Conservation (phyloP, 441 rosid genomes). For the Populus hybrid region DNA sequence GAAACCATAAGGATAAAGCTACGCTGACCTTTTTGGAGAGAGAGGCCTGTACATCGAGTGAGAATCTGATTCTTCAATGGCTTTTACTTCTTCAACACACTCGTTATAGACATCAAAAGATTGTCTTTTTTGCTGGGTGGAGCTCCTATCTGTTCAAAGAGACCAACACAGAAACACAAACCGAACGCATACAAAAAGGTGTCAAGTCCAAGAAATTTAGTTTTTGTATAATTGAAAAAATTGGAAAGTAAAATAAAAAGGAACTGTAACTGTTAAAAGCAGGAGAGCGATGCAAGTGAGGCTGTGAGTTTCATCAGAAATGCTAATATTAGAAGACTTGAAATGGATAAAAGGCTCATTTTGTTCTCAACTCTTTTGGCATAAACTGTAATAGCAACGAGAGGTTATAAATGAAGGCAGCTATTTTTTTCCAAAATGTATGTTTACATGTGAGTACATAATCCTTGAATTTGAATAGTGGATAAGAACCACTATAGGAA, state of each 20-base stretch:
- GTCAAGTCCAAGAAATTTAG: not conserved
- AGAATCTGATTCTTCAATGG: conserved; percentile 45
- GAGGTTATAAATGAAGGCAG: conserved; percentile 38
- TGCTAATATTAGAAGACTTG: conserved; percentile 41
- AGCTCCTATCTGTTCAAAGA: conserved; percentile 32
- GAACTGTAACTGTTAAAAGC: not conserved
- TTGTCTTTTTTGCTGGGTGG: conserved; percentile 31
- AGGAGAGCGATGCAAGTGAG: not conserved
- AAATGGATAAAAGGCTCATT: conserved; percentile 13
- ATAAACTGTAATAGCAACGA: conserved; percentile 12
- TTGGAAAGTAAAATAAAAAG: too few relatives aligned
- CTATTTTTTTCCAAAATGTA: conserved; percentile 17
- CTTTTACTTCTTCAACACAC: conserved; percentile 35
- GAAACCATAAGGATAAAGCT: conserved; percentile 11
- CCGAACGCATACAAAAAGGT: not conserved
- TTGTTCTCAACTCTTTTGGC: conserved; percentile 35
- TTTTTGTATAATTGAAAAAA: not conserved
- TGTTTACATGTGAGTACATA: conserved; percentile 12
- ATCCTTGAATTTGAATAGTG: conserved; percentile 16
- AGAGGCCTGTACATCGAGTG: conserved; percentile 23
- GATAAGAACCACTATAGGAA: conserved; percentile 38
- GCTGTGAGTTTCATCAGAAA: conserved; percentile 28
- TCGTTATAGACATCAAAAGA: conserved; percentile 38
- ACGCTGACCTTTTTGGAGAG: conserved; percentile 51
- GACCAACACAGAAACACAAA: not conserved